Percentiles rank a stretch among this genome's conserved stretches.
phyloP scores from a whole-genome alignment of 169 alveolate genomes.

The Plasmodium vivax region DNA sequence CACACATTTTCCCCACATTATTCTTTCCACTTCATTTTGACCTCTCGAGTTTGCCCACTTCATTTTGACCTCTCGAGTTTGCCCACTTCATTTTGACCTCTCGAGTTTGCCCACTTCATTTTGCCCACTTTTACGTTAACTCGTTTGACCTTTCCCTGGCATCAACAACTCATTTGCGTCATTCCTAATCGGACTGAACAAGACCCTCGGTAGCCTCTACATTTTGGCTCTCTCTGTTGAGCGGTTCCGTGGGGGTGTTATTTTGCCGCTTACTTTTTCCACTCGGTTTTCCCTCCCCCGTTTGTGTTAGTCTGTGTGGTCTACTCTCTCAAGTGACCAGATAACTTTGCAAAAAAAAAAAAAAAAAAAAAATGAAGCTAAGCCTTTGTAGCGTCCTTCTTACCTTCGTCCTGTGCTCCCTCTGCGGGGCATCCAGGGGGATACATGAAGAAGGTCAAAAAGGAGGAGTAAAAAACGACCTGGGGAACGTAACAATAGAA shows the following conservation, averaged over 20 bases:
- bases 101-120: no score
- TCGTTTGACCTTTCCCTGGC: background rate
- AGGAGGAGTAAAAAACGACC: background rate
- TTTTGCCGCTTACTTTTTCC: background rate
- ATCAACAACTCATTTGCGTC: background rate
- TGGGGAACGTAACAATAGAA: slow-evolving; percentile 45
- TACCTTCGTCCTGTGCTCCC: background rate
- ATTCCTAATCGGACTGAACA: background rate
- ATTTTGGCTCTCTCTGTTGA: background rate
- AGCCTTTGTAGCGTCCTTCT: slow-evolving; percentile 2
- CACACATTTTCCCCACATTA: no score
- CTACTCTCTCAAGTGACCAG: background rate
- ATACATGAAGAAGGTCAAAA: slow-evolving; percentile 18
- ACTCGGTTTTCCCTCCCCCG: background rate
- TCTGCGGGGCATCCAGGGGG: background rate
- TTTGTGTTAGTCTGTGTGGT: background rate
- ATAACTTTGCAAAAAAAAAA: slow-evolving; percentile 6
- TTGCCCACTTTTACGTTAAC: background rate
- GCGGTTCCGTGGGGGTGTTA: background rate
- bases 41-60: background rate
- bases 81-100: no score
- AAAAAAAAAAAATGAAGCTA: slow-evolving; percentile 22
- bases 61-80: no score
- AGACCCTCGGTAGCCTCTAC: background rate
- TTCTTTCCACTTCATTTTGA: no score